These are phyloP conservation scores for Durotheca rogersii DNA, from an alignment of 495 filamentous ascomycete genomes.

Conservation along the genomic window DNA sequence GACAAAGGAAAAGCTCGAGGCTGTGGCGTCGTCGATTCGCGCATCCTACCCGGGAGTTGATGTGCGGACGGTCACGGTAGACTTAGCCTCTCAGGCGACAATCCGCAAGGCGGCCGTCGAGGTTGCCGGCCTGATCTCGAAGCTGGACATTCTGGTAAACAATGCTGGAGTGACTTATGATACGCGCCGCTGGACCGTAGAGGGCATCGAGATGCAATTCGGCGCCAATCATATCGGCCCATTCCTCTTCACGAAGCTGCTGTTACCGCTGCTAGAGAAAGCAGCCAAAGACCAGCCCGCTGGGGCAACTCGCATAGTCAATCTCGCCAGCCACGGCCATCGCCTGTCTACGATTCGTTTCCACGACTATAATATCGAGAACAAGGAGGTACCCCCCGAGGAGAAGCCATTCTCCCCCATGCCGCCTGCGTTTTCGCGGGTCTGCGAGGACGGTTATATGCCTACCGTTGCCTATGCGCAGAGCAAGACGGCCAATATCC, in stretches of 20 bases:
- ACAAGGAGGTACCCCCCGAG: conserved; percentile 40
- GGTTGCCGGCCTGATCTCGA: conserved; percentile 41
- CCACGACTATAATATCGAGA: conserved; percentile 58
- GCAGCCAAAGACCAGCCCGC: conserved; percentile 36
- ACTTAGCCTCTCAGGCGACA: conserved; percentile 49
- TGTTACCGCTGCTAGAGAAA: conserved; percentile 49
- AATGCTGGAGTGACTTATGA: conserved; percentile 51
- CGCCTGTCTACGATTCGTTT: conserved; percentile 54
- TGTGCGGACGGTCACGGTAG: conserved; percentile 44
- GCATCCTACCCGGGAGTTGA: conserved; percentile 36
- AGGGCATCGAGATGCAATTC: conserved; percentile 59
- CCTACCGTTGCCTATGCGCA: conserved; percentile 56
- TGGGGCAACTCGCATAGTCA: conserved; percentile 46
- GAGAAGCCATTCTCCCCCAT: conserved; percentile 38
- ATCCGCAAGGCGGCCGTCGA: conserved; percentile 47
- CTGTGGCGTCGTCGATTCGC: conserved; percentile 45
- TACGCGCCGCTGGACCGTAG: conserved; percentile 36
- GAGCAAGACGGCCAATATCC: conserved; percentile 63
- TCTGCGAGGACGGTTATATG: conserved; percentile 53
- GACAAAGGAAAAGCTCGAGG: conserved; percentile 50
- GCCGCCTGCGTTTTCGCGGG: conserved; percentile 35
- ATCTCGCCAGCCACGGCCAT: conserved; percentile 52
- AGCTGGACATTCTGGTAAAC: conserved; percentile 57
- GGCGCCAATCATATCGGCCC: conserved; percentile 61
- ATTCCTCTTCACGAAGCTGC: conserved; percentile 58